Conservation (phyloP, 2,329 filamentous ascomycete species). For the Dactylonectria estremocensis region DNA sequence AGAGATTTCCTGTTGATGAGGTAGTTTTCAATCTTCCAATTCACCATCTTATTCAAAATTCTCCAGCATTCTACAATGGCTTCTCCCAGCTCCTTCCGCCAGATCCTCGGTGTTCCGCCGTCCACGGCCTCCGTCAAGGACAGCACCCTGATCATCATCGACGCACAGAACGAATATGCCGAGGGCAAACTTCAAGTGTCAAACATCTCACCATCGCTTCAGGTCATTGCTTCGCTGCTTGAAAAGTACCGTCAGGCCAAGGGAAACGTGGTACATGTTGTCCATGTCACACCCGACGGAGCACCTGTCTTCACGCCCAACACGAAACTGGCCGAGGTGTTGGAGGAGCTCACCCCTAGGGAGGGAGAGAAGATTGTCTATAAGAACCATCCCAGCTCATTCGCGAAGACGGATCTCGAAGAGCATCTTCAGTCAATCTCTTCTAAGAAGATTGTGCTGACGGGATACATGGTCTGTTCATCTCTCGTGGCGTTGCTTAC, state of each 20-base stretch:
- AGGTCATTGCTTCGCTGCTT: conserved; percentile 70
- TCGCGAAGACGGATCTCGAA: conserved; percentile 73
- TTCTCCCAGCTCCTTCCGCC: conserved; percentile 55
- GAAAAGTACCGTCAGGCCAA: conserved; percentile 70
- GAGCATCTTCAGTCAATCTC: conserved; percentile 63
- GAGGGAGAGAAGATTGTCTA: conserved; percentile 69
- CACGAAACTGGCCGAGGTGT: conserved; percentile 72
- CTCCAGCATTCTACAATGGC: not conserved
- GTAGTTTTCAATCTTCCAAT: not conserved
- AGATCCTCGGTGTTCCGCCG: conserved; percentile 67
- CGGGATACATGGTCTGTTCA: conserved; percentile 70
- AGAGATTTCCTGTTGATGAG: not conserved
- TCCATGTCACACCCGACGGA: conserved; percentile 71
- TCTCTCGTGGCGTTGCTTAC: not conserved
- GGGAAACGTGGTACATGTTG: conserved; percentile 71
- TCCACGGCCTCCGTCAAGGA: conserved; percentile 71
- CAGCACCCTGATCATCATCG: conserved; percentile 76
- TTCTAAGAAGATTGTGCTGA: conserved; percentile 73
- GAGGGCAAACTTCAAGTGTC: conserved; percentile 70
- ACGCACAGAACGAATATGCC: conserved; percentile 80
- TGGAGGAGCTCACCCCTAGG: conserved; percentile 70
- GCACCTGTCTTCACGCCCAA: conserved; percentile 77
- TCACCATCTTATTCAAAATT: not conserved
- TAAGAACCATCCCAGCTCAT: conserved; percentile 73
- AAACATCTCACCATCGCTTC: conserved; percentile 67